Evolutionary conservation across 768 basidiomycete species (phyloP), one percentile per base, ranked within the genome.

Genomic region (Galerina sulciceps): DNA sequence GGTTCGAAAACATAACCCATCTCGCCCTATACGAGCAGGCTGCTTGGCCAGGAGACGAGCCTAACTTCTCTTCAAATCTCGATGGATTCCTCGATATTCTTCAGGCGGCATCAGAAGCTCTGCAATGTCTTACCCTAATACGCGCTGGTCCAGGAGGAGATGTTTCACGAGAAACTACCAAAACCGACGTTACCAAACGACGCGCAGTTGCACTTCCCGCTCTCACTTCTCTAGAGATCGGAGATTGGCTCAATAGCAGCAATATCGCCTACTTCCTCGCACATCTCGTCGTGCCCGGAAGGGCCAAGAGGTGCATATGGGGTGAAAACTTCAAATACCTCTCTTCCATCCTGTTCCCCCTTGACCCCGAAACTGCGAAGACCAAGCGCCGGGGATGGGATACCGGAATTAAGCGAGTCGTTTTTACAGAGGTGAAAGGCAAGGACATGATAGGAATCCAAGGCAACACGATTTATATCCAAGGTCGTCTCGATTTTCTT

Each of bases 221-320:
- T 5, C 22, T 53, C 38, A 43, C 14, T 14, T 26, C 40, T 14
- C 22, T 53, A 14, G 52, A 43, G 22, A 42, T 51, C 36, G 49
- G 49, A 26, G 49, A 51, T 51, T 51, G 49, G 49, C 10, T 17
- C 23, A 26, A 18, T 15, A 43, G 40, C n/a, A 20, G 22, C 0
- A 11, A 53, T 23, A 53, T 43, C 31, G 52, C 52, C 6, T 23
- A 53, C 40, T 53, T 53, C n/a, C 52, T 53, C 18, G 52, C 52
- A 13, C 52, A 53, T 53, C 52, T 53, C n/a, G 11, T 37, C 6
- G 42, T 53, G 14, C 42, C 52, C 6, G 23, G 23, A 18, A 15
- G 9, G 3, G n/a, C 52, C 3, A 43, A 43, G 26, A 31, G 52
- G 41, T 53, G 52, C 31, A 53, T 53, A 35, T 53, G 52, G 52